phyloP scores from a whole-genome alignment of 2,329 filamentous ascomycete species.

The Penicillium sp. region DNA sequence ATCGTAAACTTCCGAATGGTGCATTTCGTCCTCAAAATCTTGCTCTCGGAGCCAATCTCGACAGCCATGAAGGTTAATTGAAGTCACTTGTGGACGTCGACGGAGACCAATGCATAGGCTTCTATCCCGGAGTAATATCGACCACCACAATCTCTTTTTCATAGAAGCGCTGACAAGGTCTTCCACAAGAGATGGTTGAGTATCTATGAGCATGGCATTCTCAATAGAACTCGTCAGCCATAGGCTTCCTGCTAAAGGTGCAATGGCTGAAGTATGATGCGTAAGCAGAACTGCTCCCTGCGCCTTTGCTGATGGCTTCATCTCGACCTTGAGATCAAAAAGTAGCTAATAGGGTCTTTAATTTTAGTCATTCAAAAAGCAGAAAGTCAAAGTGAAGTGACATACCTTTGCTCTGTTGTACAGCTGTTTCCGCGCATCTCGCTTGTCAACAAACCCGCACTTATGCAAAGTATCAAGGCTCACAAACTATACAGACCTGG shows the following conservation, averaged over 20 bases:
- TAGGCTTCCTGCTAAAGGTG: constrained; percentile 30
- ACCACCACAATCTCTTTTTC: constrained; percentile 58
- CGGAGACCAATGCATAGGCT: constrained; percentile 53
- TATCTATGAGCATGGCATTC: constrained; percentile 50
- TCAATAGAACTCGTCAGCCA: constrained; percentile 55
- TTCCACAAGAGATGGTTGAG: constrained; percentile 42
- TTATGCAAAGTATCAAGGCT: constrained; percentile 46
- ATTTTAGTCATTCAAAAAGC: not conserved
- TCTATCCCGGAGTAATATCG: constrained; percentile 55
- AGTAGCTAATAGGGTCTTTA: constrained; percentile 20
- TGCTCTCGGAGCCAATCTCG: constrained; percentile 38
- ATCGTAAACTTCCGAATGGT: constrained; percentile 49
- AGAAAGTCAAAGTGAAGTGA: not conserved
- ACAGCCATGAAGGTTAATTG: constrained; percentile 50
- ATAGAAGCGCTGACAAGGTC: constrained; percentile 36
- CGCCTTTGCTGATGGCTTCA: constrained; percentile 23
- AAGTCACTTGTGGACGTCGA: constrained; percentile 53
- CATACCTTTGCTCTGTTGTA: constrained; percentile 48
- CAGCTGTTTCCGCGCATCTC: constrained; percentile 47
- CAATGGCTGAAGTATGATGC: constrained; percentile 42
- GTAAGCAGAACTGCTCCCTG: constrained; percentile 35
- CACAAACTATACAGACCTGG: constrained; percentile 37
- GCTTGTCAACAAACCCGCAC: constrained; percentile 45
- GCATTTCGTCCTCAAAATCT: constrained; percentile 51
- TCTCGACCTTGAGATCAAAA: constrained; percentile 32